A percentile compares a stretch with the other conserved stretches of the same genome.
Evolutionary conservation across 345 rosid genomes (phyloP).

Genomic region (Clarkia xantiana): DNA sequence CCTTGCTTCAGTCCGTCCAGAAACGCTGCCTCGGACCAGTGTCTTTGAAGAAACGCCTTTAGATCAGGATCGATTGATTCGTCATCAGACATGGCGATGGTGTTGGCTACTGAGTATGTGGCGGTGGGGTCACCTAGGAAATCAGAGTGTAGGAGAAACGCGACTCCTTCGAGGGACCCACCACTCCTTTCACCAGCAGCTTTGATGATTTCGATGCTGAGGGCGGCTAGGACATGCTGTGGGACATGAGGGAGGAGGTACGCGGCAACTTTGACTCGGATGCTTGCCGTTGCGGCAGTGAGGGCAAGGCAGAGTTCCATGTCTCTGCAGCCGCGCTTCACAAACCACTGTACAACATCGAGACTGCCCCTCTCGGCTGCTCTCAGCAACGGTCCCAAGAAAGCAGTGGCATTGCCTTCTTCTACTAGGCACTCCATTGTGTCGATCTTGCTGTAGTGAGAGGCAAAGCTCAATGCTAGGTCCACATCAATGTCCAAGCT

Average conservation of each 20-base stretch:
- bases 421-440: conserved; percentile 98
- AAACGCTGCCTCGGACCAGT: conserved; percentile 95
- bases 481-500: conserved; percentile 97
- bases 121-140: conserved; percentile 74
- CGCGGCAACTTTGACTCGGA: conserved; percentile 72
- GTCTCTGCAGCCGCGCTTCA: conserved; percentile 69
- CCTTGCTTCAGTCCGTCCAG: conserved; percentile 62
- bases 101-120: conserved; percentile 73
- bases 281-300: conserved; percentile 89
- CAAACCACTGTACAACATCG: conserved; percentile 96
- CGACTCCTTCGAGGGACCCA: conserved; percentile 83
- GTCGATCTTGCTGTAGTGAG: conserved; percentile 76
- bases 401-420: conserved; percentile 87
- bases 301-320: conserved; percentile 97
- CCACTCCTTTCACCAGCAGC: conserved; percentile 93
- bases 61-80: conserved; percentile 70
- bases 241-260: conserved; percentile 92
- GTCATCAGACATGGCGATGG: conserved; percentile 75
- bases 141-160: conserved; percentile 77
- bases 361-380: conserved; percentile 92
- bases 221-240: conserved; percentile 73
- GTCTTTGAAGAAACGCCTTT: conserved; percentile 49
- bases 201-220: conserved; percentile 80
- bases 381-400: conserved; percentile 88
- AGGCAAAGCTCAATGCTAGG: conserved; percentile 84